phyloP scores from a whole-genome alignment of 768 basidiomycete species.

The Auricularia heimuer region DNA sequence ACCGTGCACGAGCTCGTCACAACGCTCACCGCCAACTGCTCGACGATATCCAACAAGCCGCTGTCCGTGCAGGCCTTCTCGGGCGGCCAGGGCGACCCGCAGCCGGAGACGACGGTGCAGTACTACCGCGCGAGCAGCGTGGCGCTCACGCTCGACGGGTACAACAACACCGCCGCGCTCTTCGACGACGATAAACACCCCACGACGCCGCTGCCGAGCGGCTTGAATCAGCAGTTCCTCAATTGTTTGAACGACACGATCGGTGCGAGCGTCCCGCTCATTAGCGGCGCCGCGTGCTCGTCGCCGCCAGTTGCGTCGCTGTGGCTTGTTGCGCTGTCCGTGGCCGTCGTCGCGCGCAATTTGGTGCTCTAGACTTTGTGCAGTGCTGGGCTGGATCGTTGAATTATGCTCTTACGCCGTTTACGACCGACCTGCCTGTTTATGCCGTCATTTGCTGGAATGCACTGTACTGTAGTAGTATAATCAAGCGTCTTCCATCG shows the following conservation, averaged over 20 bases:
- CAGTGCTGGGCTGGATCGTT: no score
- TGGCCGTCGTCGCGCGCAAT: no score
- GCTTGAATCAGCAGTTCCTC: slow-evolving; percentile 40
- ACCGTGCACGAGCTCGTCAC: slow-evolving; percentile 35
- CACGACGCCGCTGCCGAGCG: slow-evolving; percentile 41
- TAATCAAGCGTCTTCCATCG: no score
- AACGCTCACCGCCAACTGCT: slow-evolving; percentile 36
- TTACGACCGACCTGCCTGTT: no score
- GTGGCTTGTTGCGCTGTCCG: no score
- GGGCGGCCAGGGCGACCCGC: slow-evolving; percentile 18
- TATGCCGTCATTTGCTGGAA: no score
- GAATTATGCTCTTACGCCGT: no score
- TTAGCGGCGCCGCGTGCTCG: slow-evolving; percentile 25
- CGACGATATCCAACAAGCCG: slow-evolving; percentile 22
- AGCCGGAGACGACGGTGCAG: slow-evolving; percentile 28
- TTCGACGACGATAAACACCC: slow-evolving; percentile 29
- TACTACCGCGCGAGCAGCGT: slow-evolving; percentile 63
- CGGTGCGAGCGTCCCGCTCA: slow-evolving; percentile 44
- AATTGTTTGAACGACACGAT: slow-evolving; percentile 56
- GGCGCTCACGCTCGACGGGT: slow-evolving; percentile 51
- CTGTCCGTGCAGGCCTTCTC: slow-evolving; percentile 24
- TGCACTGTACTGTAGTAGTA: no score
- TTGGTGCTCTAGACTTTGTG: no score
- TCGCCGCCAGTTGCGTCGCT: no score
- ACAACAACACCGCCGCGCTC: slow-evolving; percentile 51